These are phyloP conservation scores for Euphrasia arctica DNA, from an alignment of 305 asterid species.

Conservation along the genomic window DNA sequence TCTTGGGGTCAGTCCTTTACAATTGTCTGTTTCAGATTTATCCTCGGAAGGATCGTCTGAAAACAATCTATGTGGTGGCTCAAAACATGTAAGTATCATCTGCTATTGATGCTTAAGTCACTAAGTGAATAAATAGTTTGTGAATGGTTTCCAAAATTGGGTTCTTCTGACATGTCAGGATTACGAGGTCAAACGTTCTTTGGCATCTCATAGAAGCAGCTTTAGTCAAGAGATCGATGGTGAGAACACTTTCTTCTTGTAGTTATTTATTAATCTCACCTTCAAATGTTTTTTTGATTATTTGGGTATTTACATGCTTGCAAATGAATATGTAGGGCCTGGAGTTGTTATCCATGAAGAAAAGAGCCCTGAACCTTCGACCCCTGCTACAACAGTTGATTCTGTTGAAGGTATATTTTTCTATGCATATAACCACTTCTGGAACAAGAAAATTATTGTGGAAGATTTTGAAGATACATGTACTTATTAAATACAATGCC, in stretches of 20 bases:
- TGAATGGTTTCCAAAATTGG: slow-evolving; percentile 12
- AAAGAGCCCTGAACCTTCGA: slow-evolving; percentile 32
- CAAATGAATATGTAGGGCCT: slow-evolving; percentile 36
- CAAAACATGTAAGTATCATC: slow-evolving; percentile 41
- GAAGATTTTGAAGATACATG: background rate
- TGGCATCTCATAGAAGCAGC: slow-evolving; percentile 25
- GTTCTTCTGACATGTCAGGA: slow-evolving; percentile 34
- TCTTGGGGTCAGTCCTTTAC: background rate
- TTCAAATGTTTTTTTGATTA: slow-evolving; percentile 11
- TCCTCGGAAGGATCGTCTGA: slow-evolving; percentile 37
- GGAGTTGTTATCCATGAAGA: slow-evolving; percentile 41
- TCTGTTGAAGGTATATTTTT: slow-evolving; percentile 45
- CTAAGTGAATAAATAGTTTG: slow-evolving; percentile 12
- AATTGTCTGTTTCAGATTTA: slow-evolving; percentile 31
- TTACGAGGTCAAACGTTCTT: slow-evolving; percentile 26
- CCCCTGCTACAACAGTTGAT: slow-evolving; percentile 30
- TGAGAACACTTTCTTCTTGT: slow-evolving; percentile 31
- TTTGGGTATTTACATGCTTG: slow-evolving; percentile 28
- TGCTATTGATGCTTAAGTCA: slow-evolving; percentile 23
- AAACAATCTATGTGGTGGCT: slow-evolving; percentile 29
- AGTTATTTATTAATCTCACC: background rate
- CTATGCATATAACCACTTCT: background rate
- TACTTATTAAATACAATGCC: no score
- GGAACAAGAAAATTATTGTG: background rate
- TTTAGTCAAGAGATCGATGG: slow-evolving; percentile 46